Evolutionary conservation across 2,329 filamentous ascomycete genomes (phyloP), one percentile per base, ranked within the genome.

Genomic region (Fusarium virguliforme): DNA sequence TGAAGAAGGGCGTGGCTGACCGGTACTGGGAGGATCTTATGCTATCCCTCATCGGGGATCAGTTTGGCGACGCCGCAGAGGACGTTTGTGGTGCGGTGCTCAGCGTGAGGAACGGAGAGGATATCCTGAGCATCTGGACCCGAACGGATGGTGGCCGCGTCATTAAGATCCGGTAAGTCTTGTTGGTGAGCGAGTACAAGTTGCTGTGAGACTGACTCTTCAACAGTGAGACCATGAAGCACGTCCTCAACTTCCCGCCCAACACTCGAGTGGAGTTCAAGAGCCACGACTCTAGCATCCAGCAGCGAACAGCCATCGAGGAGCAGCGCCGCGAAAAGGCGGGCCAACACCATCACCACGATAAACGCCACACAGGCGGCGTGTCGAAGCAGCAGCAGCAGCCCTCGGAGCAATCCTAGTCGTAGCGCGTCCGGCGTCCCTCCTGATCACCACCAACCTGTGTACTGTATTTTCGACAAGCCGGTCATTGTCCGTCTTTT

Each of bases 61-160:
- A 98, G 80, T 98, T 99, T 79, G 89, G 90, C 58, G 96, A 98
- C 78, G 95, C 94, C 38, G 90, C 92, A 56, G 95, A 98, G 75
- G 95, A 99, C 81, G 92, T 99, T 43, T 99, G 95, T 78, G 96
- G 96, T 66, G 94, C 93, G 60, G 96, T 99, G 32, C 87, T 99
- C 46, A 98, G 95, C 80, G 93, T 99, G 70, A 89, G 96, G 69
- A 97, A 95, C 77, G 95, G 95, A 46, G 96, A 99, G 83, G 96
- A 99, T 79, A 97, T 98, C 68, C 88, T 99, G 81, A 98, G 94
- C 83, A 94, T 99, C 79, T 99, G 96, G 96, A 97, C 95, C 61
- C 93, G 94, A 81, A 96, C 94, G 76, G 94, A 97, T 78, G 95
- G 94, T 48, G 94, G 94, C 70, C 91, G 94, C 77, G 97, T 98